A percentile compares a stretch with the other conserved stretches of the same genome.
These are phyloP conservation scores for Pulveroboletus sp. DNA, from an alignment of 768 basidiomycete species.

Conservation along the genomic window DNA sequence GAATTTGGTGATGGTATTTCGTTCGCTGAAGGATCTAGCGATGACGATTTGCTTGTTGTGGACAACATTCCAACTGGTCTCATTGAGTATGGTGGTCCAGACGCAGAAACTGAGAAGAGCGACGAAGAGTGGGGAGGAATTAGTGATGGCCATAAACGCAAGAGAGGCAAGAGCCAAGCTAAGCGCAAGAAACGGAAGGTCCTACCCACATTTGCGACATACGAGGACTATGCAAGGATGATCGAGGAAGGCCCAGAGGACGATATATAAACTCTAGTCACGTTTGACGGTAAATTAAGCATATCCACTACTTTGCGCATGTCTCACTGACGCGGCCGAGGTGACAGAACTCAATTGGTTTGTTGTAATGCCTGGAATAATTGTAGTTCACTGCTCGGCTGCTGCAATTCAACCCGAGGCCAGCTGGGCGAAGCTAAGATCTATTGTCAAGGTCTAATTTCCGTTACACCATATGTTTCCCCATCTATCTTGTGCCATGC, in stretches of 20 bases:
- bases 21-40: slow-evolving; percentile 61
- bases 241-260: slow-evolving; percentile 57
- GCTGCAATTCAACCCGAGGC: too few relatives aligned
- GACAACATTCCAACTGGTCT: slow-evolving; percentile 53
- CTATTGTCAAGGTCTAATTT: slow-evolving; percentile 3
- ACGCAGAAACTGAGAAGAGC: slow-evolving; percentile 25
- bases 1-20: slow-evolving; percentile 45
- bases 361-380: too few relatives aligned
- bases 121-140: slow-evolving; percentile 34
- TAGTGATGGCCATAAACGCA: slow-evolving; percentile 51
- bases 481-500: slow-evolving; percentile 56
- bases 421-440: too few relatives aligned
- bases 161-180: slow-evolving; percentile 40
- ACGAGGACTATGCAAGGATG: slow-evolving; percentile 81
- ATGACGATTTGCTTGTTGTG: slow-evolving; percentile 61
- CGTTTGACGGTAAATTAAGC: too few relatives aligned
- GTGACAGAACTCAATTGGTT: too few relatives aligned
- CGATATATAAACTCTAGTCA: slow-evolving; percentile 1
- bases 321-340: too few relatives aligned
- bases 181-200: slow-evolving; percentile 61
- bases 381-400: too few relatives aligned
- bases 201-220: slow-evolving; percentile 79
- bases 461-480: slow-evolving; percentile 77
- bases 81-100: slow-evolving; percentile 56
- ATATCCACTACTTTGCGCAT: too few relatives aligned